Percentiles rank a stretch among this genome's conserved stretches.
Evolutionary conservation across 805 yeast genomes (phyloP).

Genomic region (Metschnikowia picachoensis): DNA sequence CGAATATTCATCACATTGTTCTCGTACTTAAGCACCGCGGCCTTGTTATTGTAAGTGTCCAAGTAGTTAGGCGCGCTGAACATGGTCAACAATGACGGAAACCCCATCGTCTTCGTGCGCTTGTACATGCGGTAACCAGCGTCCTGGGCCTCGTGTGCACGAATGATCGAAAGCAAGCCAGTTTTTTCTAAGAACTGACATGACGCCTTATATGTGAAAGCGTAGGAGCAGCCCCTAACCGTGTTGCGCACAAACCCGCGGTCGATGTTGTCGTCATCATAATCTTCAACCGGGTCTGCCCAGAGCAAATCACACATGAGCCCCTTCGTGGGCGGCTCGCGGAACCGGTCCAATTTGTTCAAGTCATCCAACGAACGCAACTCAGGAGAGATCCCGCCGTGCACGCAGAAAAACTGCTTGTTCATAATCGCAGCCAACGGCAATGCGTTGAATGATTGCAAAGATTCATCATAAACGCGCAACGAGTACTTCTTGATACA

Average conservation of each 20-base stretch:
- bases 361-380: constrained; percentile 67
- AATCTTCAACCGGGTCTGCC: constrained; percentile 94
- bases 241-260: constrained; percentile 58
- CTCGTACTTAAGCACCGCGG: constrained; percentile 90
- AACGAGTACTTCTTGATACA: constrained; percentile 78
- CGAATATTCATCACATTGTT: constrained; percentile 91
- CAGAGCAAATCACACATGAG: constrained; percentile 91
- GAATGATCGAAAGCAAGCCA: constrained; percentile 74
- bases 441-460: constrained; percentile 75
- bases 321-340: constrained; percentile 92
- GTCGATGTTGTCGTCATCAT: constrained; percentile 53
- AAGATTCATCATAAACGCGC: constrained; percentile 64
- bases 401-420: constrained; percentile 91
- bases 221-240: constrained; percentile 89
- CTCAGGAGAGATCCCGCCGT: constrained; percentile 93
- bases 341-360: constrained; percentile 67
- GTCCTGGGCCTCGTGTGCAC: constrained; percentile 98
- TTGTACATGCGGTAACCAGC: constrained; percentile 95
- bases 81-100: constrained; percentile 85
- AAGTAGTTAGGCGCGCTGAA: constrained; percentile 95
- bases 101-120: constrained; percentile 76
- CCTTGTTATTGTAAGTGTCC: constrained; percentile 90
- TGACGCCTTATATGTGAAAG: constrained; percentile 78
- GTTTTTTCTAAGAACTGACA: constrained; percentile 76
- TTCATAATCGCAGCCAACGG: constrained; percentile 94